Conservation (phyloP, 352 stramenopile genomes). For the Chrysophaeum taylorii region DNA sequence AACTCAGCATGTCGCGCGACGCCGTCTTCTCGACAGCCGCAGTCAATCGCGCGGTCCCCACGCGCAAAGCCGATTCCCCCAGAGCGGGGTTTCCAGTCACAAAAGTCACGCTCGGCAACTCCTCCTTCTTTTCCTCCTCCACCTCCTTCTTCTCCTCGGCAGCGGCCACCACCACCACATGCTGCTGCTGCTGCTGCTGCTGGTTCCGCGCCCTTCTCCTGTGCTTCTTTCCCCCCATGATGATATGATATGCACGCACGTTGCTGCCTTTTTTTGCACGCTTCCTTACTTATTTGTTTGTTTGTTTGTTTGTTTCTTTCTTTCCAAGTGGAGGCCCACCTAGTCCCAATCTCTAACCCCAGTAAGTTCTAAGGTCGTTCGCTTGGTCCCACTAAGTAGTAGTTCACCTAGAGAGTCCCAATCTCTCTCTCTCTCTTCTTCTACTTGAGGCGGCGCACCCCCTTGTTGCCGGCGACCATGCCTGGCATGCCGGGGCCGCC, state of each 20-base stretch:
- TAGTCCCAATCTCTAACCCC: too few relatives aligned
- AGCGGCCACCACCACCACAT: too few relatives aligned
- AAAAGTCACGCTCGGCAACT: too few relatives aligned
- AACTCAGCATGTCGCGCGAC: not conserved
- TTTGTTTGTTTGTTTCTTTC: not conserved
- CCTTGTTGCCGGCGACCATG: constrained; percentile 63
- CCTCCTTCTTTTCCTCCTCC: too few relatives aligned
- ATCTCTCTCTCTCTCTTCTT: too few relatives aligned
- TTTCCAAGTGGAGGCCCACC: not conserved
- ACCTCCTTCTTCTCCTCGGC: too few relatives aligned
- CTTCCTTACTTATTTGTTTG: not conserved
- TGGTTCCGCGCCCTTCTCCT: too few relatives aligned
- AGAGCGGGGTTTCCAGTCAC: constrained; percentile 1
- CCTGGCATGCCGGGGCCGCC: constrained; percentile 74
- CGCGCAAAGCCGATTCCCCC: not conserved
- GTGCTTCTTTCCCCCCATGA: too few relatives aligned
- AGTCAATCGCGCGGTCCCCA: not conserved
- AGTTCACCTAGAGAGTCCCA: not conserved
- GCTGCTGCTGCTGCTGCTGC: too few relatives aligned
- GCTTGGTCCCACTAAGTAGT: not conserved
- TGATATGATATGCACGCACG: constrained; percentile 26
- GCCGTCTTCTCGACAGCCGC: not conserved
- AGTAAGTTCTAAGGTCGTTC: not conserved
- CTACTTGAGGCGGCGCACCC: constrained; percentile 50
- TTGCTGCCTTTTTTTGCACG: not conserved